phyloP scores from a whole-genome alignment of 495 filamentous ascomycete species.

The Neurospora sp. region DNA sequence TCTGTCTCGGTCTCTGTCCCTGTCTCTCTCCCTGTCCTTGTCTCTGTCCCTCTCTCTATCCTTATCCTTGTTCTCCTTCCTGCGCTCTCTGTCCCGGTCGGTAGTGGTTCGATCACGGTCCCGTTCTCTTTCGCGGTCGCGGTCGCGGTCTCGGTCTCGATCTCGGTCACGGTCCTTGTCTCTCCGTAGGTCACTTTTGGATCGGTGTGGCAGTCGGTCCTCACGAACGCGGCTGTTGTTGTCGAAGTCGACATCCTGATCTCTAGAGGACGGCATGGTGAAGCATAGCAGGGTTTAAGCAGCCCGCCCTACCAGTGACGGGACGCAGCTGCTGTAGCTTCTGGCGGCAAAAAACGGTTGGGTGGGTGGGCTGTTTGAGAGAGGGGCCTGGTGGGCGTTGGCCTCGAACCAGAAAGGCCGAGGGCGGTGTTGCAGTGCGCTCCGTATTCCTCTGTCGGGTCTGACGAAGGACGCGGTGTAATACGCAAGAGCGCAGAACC shows the following conservation, averaged over 20 bases:
- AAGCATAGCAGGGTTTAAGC: conserved; percentile 26
- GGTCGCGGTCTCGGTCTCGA: conserved; percentile 15
- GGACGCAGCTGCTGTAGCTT: conserved; percentile 10
- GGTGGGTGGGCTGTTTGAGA: neutral
- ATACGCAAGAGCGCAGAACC: neutral
- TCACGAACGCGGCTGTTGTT: conserved; percentile 31
- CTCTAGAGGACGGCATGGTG: conserved; percentile 37
- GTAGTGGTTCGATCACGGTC: conserved; percentile 2
- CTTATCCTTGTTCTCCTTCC: conserved; percentile 10
- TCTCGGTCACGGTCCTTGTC: conserved; percentile 22
- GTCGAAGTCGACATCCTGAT: conserved; percentile 27
- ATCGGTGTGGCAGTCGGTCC: conserved; percentile 22
- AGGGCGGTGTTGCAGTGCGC: neutral
- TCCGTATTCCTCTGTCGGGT: neutral
- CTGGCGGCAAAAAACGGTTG: neutral
- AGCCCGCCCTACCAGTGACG: conserved; percentile 14
- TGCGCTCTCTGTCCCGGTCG: conserved; percentile 8
- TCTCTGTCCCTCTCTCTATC: conserved; percentile 8
- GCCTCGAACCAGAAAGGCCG: neutral
- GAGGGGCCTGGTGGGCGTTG: neutral
- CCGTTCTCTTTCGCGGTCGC: conserved; percentile 8
- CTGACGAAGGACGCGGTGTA: conserved; percentile 2
- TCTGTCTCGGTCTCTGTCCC: conserved; percentile 14
- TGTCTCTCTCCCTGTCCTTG: neutral
- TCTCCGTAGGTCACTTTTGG: conserved; percentile 18